A percentile compares a stretch with the other conserved stretches of the same genome.
phyloP scores from a whole-genome alignment of 305 asterid genomes.

The Coffea humblotiana region DNA sequence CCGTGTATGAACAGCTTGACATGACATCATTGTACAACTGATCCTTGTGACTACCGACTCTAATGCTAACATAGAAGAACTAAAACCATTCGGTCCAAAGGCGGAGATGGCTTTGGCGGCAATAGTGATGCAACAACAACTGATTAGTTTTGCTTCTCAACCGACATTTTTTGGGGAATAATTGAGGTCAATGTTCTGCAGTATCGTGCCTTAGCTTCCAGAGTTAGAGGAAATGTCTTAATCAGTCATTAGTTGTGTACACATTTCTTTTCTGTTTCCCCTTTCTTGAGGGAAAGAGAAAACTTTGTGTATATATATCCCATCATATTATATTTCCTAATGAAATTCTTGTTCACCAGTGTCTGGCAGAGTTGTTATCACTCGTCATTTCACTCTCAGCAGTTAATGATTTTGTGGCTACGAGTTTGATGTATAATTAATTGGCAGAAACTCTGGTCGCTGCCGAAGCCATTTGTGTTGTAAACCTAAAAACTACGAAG shows the following conservation, averaged over 20 bases:
- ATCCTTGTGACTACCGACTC: conserved; percentile 43
- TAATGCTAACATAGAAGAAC: conserved; percentile 56
- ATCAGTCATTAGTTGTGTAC: conserved; percentile 54
- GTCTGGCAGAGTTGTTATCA: conserved; percentile 12
- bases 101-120: conserved; percentile 36
- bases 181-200: conserved; percentile 27
- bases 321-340: conserved; percentile 34
- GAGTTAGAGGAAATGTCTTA: conserved; percentile 35
- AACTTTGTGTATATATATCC: conserved; percentile 33
- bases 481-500: too few species aligned
- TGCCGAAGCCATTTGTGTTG: not conserved
- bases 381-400: not conserved
- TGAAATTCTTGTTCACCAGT: conserved; percentile 25
- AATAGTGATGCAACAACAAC: conserved; percentile 19
- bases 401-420: not conserved
- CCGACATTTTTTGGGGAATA: conserved; percentile 35
- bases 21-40: conserved; percentile 44
- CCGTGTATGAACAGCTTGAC: conserved; percentile 63
- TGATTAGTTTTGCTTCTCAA: conserved; percentile 35
- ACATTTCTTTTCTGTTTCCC: conserved; percentile 28
- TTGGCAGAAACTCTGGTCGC: not conserved
- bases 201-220: conserved; percentile 13
- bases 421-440: not conserved
- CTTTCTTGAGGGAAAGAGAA: conserved; percentile 29
- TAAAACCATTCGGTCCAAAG: conserved; percentile 28